Base-by-base conservation (phyloP, 2,329 filamentous ascomycete genomes). In the Dothiorella sarmentorum region DNA sequence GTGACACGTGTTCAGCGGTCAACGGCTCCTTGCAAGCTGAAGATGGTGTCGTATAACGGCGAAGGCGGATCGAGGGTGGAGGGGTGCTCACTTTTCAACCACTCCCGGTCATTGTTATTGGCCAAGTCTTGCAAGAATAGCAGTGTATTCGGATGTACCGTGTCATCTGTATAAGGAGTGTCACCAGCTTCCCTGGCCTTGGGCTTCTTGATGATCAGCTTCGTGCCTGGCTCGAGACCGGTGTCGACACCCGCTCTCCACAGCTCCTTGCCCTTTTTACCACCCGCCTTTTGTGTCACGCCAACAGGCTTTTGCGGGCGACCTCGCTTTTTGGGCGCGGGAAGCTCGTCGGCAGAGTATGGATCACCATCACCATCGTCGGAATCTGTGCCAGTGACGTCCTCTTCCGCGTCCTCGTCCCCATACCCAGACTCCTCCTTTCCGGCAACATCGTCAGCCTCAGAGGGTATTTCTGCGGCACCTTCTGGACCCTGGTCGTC, bases 111-210 rank as follows among this genome's bases (percentile, higher is more conserved):
- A 65, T 87, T 87, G 66, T 87, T 84, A 49, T 76, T 71, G 42
- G 79, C 78, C 60, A 87, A 69, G 59, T 86, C 84, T 60, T 75
- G 69, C 60, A 87, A 71, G 64, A 87, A 87, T 6, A 83, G 71
- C 69, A 85, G 71, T 1, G 85, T 87, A 67, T 87, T 86, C 15
- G 83, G 83, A 69, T 87, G 85, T 56, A 87, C 79, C 7, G 76
- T 82, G 37, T 80, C 73, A 62, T 85, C 79, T 42, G 72, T 69
- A 68, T 86, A 87, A 2, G 80, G 80, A 24, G 77, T 80, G n/a
- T 79, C 74, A 15, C 85, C 85, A 22, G 83, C 77, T 31, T 80
- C 79, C 64, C 84, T 76, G n/a, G 84, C 79, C 69, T 85, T 84
- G 3, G 83, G 84, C 63, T 85, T 84, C 67, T 83, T 80, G 68